Evolutionary conservation across 108 stramenopile species (phyloP).

Genomic region (Cyclotella cryptica): DNA sequence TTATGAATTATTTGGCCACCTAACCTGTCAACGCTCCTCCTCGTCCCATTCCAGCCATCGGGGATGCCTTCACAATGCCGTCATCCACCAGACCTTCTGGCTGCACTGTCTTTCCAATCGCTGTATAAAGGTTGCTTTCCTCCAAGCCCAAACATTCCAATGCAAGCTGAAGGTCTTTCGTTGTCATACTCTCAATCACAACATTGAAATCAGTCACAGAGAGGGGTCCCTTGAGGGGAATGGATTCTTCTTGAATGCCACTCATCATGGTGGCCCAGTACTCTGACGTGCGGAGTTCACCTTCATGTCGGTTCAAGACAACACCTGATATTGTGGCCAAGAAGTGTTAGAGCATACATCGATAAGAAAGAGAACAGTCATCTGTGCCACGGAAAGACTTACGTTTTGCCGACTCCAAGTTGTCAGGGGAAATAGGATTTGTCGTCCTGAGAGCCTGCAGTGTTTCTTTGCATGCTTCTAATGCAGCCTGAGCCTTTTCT

Average conservation of each 20-base stretch:
- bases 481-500: slow-evolving; percentile 92
- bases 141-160: slow-evolving; percentile 81
- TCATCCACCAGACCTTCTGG: slow-evolving; percentile 76
- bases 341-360: slow-evolving; percentile 1
- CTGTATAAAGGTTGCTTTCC: slow-evolving; percentile 82
- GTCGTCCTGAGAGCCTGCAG: slow-evolving; percentile 72
- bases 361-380: not conserved
- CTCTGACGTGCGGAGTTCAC: slow-evolving; percentile 82
- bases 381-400: not conserved
- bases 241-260: slow-evolving; percentile 92
- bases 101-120: slow-evolving; percentile 84
- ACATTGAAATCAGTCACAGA: slow-evolving; percentile 90
- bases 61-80: slow-evolving; percentile 73
- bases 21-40: slow-evolving; percentile 79
- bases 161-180: slow-evolving; percentile 86
- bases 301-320: slow-evolving; percentile 94
- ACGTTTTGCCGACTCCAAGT: slow-evolving; percentile 94
- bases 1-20: not conserved
- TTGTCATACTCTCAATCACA: slow-evolving; percentile 90
- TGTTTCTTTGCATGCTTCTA: slow-evolving; percentile 96
- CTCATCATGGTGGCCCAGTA: slow-evolving; percentile 95
- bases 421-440: slow-evolving; percentile 88
- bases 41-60: slow-evolving; percentile 88
- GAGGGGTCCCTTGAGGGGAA: slow-evolving; percentile 92
- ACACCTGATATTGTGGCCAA: slow-evolving; percentile 39